phyloP scores from a whole-genome alignment of 2,329 filamentous ascomycete species.

The Colletotrichum acutatum region DNA sequence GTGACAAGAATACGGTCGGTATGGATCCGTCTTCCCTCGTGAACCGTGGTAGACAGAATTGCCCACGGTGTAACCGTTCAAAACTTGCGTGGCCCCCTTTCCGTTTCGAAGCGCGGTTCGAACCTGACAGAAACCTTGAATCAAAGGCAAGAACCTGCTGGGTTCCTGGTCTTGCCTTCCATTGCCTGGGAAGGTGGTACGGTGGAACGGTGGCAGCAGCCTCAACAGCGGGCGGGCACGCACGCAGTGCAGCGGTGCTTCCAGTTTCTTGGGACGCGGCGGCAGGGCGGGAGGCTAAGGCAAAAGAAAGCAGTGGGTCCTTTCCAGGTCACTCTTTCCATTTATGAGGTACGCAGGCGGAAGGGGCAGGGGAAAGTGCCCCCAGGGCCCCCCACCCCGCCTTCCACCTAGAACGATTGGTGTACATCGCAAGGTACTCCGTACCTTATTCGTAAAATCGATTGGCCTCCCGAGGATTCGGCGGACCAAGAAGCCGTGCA shows the following conservation, averaged over 20 bases:
- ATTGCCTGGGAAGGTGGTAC: not conserved
- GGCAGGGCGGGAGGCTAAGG: slow-evolving; percentile 25
- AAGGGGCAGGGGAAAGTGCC: not conserved
- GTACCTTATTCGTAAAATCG: too few species aligned
- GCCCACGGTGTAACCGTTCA: not conserved
- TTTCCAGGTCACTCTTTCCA: not conserved
- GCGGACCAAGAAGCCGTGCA: not conserved
- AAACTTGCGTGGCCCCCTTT: not conserved
- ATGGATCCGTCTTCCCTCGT: too few species aligned
- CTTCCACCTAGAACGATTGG: too few species aligned
- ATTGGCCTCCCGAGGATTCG: not conserved
- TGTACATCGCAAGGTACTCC: too few species aligned
- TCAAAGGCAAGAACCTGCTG: not conserved
- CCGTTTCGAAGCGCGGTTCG: slow-evolving; percentile 1
- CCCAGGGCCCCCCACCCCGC: not conserved
- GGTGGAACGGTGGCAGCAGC: not conserved
- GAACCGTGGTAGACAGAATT: not conserved
- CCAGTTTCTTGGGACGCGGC: slow-evolving; percentile 33
- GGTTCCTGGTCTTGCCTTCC: not conserved
- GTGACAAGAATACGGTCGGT: too few species aligned
- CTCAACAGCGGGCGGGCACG: not conserved
- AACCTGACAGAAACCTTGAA: not conserved
- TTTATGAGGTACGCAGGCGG: not conserved
- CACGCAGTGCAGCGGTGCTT: not conserved
- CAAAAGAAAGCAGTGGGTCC: not conserved